Evolutionary conservation across 2,329 filamentous ascomycete species (phyloP), one percentile per base, ranked within the genome.

Genomic region (Colletotrichum tofieldiae): DNA sequence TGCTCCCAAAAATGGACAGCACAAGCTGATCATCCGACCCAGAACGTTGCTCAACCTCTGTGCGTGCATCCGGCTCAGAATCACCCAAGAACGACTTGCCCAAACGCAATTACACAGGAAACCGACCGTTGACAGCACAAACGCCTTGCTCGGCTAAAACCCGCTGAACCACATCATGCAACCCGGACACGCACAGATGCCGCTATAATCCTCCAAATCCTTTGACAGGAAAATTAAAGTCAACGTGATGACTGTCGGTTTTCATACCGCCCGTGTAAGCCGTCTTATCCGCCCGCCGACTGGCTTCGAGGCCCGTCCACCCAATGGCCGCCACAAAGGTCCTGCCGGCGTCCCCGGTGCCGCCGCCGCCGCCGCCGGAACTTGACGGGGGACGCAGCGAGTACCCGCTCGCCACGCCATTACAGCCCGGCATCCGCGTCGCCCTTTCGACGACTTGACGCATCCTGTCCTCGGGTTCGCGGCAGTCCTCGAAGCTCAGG

Each of bases 401-500:
- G 58, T 71, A 73, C 55, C 76, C 77, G 43, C 75, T 74, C 52
- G 77, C 75, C 16, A 74, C 74, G 29, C 77, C 77, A 41, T 77
- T 78, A 67, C 76, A 79, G 12, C 77, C 77, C 18, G 68, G 68
- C 18, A 77, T 52, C 64, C 54, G 52, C 29, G 68, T 74, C 43
- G 75, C 76, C n/a, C 72, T 71, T 58, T 75, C 72, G 11, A 78
- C 66, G 20, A 72, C 9, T 45, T 73, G 73, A 16, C 74, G 75
- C 66, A 79, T 74, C 35, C 67, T 70, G 9, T 76, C 75, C 80
- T 86, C 77, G 82, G 84, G 37, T 67, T 77, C 49, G 79, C 83
- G 49, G 75, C 76, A 65, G 83, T 86, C 60, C 79, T 87, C 64
- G 80, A 86, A 67, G 81, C 86, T 70, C 77, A 85, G 47, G 80